A percentile compares a stretch with the other conserved stretches of the same genome.
phyloP scores from a whole-genome alignment of 2,329 filamentous ascomycete genomes.

The Neonectria sp. region DNA sequence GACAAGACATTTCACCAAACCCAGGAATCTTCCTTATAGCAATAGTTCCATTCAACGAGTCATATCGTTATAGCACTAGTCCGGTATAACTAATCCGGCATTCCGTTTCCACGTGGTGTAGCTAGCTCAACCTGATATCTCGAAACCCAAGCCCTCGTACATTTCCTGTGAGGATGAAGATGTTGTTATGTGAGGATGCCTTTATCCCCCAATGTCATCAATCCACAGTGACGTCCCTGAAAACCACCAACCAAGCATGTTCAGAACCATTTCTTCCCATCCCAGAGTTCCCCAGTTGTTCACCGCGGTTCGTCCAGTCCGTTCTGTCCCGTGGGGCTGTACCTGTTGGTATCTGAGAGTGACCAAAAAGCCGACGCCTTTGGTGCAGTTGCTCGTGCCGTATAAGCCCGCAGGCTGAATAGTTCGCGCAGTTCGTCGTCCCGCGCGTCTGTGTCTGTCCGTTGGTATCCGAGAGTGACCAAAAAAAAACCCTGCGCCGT shows the following conservation, averaged over 20 bases:
- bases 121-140: not conserved
- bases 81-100: not conserved
- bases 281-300: not conserved
- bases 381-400: not conserved
- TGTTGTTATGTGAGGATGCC: not conserved
- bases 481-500: conserved; percentile 1
- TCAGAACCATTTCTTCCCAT: not conserved
- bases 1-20: not conserved
- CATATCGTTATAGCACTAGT: not conserved
- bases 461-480: conserved; percentile 11
- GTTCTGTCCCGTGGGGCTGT: not conserved
- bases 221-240: not conserved
- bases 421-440: not conserved
- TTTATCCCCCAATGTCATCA: not conserved
- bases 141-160: not conserved
- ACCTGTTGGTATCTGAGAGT: conserved; percentile 1
- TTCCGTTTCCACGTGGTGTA: not conserved
- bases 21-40: not conserved
- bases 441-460: not conserved
- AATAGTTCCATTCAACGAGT: not conserved
- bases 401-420: not conserved
- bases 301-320: not conserved
- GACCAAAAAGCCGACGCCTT: conserved; percentile 9
- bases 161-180: not conserved
- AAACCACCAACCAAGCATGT: not conserved